Evolutionary conservation across 2,329 filamentous ascomycete species (phyloP), one percentile per base, ranked within the genome.

Genomic region (Trichophyton simii): DNA sequence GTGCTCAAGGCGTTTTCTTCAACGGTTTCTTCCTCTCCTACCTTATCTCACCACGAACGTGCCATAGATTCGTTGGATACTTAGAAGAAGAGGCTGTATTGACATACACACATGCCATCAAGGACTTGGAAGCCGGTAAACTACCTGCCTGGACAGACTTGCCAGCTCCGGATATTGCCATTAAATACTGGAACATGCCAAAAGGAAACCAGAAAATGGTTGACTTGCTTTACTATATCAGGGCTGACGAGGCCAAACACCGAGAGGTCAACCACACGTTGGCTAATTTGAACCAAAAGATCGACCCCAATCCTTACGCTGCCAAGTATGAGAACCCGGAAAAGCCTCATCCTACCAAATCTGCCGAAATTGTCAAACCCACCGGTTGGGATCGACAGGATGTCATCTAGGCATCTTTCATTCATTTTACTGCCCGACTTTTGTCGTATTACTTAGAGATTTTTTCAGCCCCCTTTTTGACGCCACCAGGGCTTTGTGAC

Each of bases 11-110:
- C 44, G 89, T 97, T 68, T 97, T 95, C 80, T 96, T 95, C 82
- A 99, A 99, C 76, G 83, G 85, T 65, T 83, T 97, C 72, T 97
- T 99, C 80, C 63, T 96, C 64, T 82, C 87, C 55, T 97, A 97
- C 76, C 84, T 99, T 38, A 70, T 96, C 63, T 90, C 87, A 1
- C 92, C 94, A 5, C 85, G 86, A 64, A 92, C 89, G 65, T 92
- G 89, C 70, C 94, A 99, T 74, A 87, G 94, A 52, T 97, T 99
- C 73, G 91, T 97, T 60, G 94, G 91, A 1, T 97, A 97, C 68
- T 84, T 99, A 11, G 94, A 99, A 75, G 94, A 99, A 73, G 94
- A 99, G 75, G 94, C 94, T 7, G 92, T 97, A 1, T 83, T 95
- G 70, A 99, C 94, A 0, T 99, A 99, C 77, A 94, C 90, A 0